Percentiles rank a stretch among this genome's conserved stretches.
phyloP scores from a whole-genome alignment of 768 basidiomycete species.

The Tylopilus felleus region DNA sequence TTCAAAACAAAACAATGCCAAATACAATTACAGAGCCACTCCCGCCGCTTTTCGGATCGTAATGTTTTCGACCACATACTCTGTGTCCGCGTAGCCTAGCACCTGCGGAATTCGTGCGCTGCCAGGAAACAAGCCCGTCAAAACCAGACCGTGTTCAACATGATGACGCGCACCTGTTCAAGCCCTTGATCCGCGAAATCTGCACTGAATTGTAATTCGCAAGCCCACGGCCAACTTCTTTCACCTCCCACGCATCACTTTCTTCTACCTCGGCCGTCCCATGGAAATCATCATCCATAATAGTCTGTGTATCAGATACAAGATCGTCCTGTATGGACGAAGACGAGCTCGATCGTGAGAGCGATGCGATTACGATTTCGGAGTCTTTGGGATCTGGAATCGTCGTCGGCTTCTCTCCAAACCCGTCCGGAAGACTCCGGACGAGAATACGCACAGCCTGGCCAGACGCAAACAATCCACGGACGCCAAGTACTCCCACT shows the following conservation, averaged over 20 bases:
- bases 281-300: constrained; percentile 33
- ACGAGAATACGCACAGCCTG: constrained; percentile 89
- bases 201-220: constrained; percentile 96
- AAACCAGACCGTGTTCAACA: neutral
- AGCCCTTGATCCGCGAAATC: constrained; percentile 81
- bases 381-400: constrained; percentile 18
- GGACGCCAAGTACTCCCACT: constrained; percentile 83
- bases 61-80: constrained; percentile 96
- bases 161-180: constrained; percentile 70
- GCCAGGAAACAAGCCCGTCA: constrained; percentile 11
- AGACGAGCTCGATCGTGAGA: constrained; percentile 40
- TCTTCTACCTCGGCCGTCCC: constrained; percentile 33
- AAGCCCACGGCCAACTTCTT: constrained; percentile 91
- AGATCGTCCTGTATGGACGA: constrained; percentile 30
- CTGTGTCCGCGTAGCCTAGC: constrained; percentile 92
- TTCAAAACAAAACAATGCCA: constrained; percentile 17
- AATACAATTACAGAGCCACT: constrained; percentile 48
- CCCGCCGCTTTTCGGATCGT: constrained; percentile 54
- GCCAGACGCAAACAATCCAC: constrained; percentile 88
- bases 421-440: constrained; percentile 34
- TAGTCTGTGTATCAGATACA: constrained; percentile 18
- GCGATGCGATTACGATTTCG: constrained; percentile 28
- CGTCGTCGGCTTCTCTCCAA: constrained; percentile 27
- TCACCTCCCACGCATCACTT: constrained; percentile 60
- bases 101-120: constrained; percentile 79